phyloP scores from a whole-genome alignment of 2,329 filamentous ascomycete genomes.

The Sarocladiaceae sp. region DNA sequence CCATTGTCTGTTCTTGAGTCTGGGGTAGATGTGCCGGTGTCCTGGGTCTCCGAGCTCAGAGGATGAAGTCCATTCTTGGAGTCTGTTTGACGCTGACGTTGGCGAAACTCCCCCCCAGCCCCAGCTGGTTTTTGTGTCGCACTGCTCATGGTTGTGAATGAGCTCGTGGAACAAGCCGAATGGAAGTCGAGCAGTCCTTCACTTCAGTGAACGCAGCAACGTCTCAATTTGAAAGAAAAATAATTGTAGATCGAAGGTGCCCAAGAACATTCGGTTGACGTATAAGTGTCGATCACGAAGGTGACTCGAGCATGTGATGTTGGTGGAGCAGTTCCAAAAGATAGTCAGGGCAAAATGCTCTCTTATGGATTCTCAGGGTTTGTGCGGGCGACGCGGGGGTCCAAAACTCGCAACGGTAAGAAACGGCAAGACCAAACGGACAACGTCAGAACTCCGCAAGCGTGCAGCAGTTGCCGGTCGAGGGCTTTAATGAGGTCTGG shows the following conservation, averaged over 20 bases:
- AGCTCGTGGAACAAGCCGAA: background rate
- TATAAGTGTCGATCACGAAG: background rate
- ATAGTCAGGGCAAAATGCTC: background rate
- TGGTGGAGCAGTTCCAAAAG: background rate
- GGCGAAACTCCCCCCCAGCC: constrained; percentile 12
- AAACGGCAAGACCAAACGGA: background rate
- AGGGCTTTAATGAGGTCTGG: constrained; percentile 8
- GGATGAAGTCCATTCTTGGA: background rate
- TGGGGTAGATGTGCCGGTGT: constrained; percentile 13
- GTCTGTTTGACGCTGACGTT: constrained; percentile 11
- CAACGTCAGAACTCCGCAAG: constrained; percentile 6
- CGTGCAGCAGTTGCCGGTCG: background rate
- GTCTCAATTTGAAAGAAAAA: background rate
- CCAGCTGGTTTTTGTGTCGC: background rate
- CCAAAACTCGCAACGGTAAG: background rate
- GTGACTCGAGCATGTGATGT: background rate
- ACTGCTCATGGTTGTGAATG: background rate
- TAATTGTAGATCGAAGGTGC: background rate
- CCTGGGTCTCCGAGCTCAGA: constrained; percentile 11
- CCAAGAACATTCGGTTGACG: no score
- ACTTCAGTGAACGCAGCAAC: background rate
- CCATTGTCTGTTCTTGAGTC: constrained; percentile 13
- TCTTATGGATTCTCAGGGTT: background rate
- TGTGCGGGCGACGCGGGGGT: background rate
- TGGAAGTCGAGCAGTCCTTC: no score